These are phyloP conservation scores for Suillus paluster DNA, from an alignment of 768 basidiomycete species.

Conservation along the genomic window DNA sequence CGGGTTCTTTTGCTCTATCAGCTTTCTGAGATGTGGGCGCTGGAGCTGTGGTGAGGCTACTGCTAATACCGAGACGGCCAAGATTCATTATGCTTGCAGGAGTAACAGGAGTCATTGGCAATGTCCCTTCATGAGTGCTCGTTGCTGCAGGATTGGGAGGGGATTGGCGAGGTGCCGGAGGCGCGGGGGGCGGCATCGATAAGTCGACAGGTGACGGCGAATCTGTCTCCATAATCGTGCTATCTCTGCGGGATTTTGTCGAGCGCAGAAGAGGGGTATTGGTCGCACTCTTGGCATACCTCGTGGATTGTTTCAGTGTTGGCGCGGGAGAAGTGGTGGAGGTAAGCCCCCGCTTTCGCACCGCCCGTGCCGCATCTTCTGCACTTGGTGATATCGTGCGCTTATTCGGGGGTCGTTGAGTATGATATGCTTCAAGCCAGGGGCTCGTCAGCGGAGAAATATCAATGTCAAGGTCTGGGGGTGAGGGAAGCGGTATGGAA, in stretches of 20 bases:
- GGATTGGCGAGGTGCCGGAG: conserved; percentile 37
- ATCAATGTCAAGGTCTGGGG: conserved; percentile 67
- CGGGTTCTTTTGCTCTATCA: conserved; percentile 34
- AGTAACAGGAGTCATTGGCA: conserved; percentile 71
- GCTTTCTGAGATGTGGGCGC: conserved; percentile 35
- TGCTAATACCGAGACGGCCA: conserved; percentile 60
- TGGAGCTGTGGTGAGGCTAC: conserved; percentile 29
- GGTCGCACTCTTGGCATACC: conserved; percentile 51
- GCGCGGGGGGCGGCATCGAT: conserved; percentile 86
- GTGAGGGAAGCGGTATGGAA: conserved; percentile 44
- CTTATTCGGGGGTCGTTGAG: conserved; percentile 46
- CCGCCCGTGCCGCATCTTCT: conserved; percentile 51
- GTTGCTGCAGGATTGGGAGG: conserved; percentile 16
- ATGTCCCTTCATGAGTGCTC: conserved; percentile 9
- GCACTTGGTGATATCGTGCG: conserved; percentile 60
- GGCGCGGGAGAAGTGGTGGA: conserved; percentile 21
- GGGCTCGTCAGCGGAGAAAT: conserved; percentile 83
- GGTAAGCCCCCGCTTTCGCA: conserved; percentile 60
- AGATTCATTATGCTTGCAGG: conserved; percentile 95
- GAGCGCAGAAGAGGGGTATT: conserved; percentile 63
- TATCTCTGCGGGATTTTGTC: conserved; percentile 46
- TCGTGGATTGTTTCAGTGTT: conserved; percentile 21
- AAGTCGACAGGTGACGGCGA: conserved; percentile 89
- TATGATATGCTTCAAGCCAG: conserved; percentile 70
- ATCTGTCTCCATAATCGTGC: conserved; percentile 50